These are phyloP conservation scores for Botrytis pseudocinerea DNA, from an alignment of 2,329 filamentous ascomycete genomes.

Conservation along the genomic window DNA sequence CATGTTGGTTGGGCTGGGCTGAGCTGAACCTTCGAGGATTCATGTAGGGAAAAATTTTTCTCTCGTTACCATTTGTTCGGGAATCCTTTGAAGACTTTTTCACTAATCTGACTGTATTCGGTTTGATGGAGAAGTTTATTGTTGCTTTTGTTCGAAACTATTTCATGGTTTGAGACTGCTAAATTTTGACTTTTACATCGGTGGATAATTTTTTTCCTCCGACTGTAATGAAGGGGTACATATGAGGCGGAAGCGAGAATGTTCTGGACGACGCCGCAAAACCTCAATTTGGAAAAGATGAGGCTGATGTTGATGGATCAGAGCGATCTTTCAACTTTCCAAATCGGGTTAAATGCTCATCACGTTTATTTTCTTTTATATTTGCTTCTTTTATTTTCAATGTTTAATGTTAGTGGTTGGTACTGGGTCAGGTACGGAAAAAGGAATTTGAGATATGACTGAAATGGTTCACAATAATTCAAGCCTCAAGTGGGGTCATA, in stretches of 20 bases:
- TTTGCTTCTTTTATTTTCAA: neutral
- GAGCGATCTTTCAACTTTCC: neutral
- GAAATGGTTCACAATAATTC: conserved; percentile 18
- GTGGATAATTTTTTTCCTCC: conserved; percentile 13
- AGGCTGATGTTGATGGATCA: conserved; percentile 4
- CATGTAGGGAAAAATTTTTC: neutral
- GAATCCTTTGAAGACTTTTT: conserved; percentile 4
- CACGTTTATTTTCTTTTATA: neutral
- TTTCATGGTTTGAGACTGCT: neutral
- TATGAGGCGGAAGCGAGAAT: conserved; percentile 16
- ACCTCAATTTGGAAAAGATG: conserved; percentile 1
- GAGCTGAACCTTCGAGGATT: conserved; percentile 6
- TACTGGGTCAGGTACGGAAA: conserved; percentile 8
- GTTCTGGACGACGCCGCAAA: conserved; percentile 20
- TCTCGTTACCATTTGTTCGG: conserved; percentile 10
- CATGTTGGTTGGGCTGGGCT: conserved; percentile 18
- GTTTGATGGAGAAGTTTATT: neutral
- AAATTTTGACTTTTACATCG: neutral
- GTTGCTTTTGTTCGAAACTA: neutral
- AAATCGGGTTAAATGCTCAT: neutral
- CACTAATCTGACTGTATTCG: conserved; percentile 8
- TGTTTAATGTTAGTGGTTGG: neutral
- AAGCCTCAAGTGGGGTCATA: conserved; percentile 12
- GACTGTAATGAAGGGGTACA: conserved; percentile 3
- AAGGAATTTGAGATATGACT: conserved; percentile 17